Conservation (phyloP, 2,329 filamentous ascomycete genomes). For the Phaeosphaeriaceae sp. region DNA sequence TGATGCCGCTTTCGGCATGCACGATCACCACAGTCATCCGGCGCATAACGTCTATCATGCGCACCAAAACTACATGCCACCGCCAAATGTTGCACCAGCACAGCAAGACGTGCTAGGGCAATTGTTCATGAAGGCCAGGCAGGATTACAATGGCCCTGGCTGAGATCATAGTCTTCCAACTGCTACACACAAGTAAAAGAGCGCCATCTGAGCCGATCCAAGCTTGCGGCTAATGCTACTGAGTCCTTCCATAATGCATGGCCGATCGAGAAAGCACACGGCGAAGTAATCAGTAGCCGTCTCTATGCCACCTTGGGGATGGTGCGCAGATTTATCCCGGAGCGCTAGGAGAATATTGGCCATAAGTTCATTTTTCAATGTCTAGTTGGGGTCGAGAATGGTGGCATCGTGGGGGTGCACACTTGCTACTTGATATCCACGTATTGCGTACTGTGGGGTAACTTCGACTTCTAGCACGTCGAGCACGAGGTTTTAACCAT, state of each 20-base stretch:
- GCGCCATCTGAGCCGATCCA: background rate
- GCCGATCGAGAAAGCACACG: no score
- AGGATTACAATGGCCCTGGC: conserved; percentile 41
- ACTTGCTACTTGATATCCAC: background rate
- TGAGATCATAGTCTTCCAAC: conserved; percentile 15
- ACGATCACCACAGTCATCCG: conserved; percentile 48
- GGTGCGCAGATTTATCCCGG: no score
- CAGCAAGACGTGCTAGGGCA: conserved; percentile 41
- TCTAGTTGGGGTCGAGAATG: no score
- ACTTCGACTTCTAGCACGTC: no score
- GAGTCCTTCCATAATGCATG: no score
- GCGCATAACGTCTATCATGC: conserved; percentile 8
- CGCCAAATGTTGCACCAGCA: conserved; percentile 24
- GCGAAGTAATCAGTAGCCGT: no score
- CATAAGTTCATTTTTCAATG: no score
- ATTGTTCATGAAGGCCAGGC: conserved; percentile 45
- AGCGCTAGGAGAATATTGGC: no score
- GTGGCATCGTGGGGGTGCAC: no score
- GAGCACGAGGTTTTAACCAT: no score
- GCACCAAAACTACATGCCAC: conserved; percentile 21
- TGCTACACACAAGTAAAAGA: background rate
- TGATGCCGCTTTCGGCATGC: conserved; percentile 59
- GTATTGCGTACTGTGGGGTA: background rate
- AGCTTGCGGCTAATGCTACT: no score
- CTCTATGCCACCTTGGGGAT: no score